Evolutionary conservation across 495 filamentous ascomycete genomes (phyloP), one percentile per base, ranked within the genome.

Genomic region (Mycothermus thermophilus): DNA sequence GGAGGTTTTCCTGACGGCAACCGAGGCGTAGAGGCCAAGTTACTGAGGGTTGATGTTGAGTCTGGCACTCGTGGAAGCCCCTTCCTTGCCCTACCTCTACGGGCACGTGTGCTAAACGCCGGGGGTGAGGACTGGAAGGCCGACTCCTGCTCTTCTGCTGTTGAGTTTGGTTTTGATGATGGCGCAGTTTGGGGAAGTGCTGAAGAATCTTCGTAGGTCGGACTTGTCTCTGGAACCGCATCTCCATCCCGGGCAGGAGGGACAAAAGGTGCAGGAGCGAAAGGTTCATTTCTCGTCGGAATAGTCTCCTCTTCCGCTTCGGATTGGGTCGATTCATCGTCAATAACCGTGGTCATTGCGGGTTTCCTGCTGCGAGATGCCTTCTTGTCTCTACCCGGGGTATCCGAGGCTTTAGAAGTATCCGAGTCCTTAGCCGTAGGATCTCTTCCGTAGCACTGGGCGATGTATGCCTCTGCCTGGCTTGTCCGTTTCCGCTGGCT

Each of bases 211-310:
- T 17, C 24, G 6, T 47, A 19, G 26, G 48, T 30, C 17, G 58
- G 62, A 26, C 59, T 63, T 4, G 60, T 62, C 34, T 59, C 59
- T 2, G 59, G 62, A 8, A 59, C 58, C 1, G 46, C 56, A 5
- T 57, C 60, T 11, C 27, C 49, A 16, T 43, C 40, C n/a, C n/a
- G n/a, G n/a, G n/a, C n/a, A n/a, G n/a, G n/a, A n/a, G n/a, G n/a
- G n/a, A n/a, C n/a, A n/a, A n/a, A n/a, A n/a, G n/a, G n/a, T n/a
- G n/a, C n/a, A n/a, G n/a, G n/a, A n/a, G n/a, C n/a, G n/a, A n/a
- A n/a, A n/a, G n/a, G n/a, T n/a, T n/a, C n/a, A n/a, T n/a, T n/a
- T n/a, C n/a, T n/a, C n/a, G n/a, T n/a, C n/a, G n/a, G n/a, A n/a
- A n/a, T n/a, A 8, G 27, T 8, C 6, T 36, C 34, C 11, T 54